Conservation (phyloP, 495 filamentous ascomycete genomes). For the Collariella sp. region DNA sequence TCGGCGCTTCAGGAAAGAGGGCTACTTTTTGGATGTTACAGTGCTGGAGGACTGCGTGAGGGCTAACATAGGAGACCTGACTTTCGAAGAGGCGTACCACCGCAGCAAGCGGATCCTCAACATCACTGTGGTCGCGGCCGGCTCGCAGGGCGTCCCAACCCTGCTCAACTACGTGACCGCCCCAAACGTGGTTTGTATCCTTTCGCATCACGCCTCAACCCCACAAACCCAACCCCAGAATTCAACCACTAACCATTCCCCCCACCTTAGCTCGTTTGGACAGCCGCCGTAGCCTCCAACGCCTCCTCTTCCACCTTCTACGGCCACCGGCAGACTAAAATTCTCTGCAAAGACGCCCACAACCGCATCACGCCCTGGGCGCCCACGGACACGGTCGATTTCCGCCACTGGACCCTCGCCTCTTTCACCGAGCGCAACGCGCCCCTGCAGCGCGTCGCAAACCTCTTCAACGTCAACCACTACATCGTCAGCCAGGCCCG, state of each 20-base stretch:
- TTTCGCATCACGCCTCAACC: background rate
- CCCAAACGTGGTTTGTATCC: conserved; percentile 72
- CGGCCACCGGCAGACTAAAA: conserved; percentile 48
- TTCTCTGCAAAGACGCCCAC: conserved; percentile 74
- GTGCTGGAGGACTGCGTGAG: conserved; percentile 80
- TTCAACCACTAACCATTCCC: background rate
- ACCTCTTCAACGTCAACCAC: conserved; percentile 91
- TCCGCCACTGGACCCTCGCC: conserved; percentile 59
- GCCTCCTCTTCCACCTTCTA: conserved; percentile 61
- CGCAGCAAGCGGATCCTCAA: conserved; percentile 82
- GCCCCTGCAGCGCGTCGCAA: conserved; percentile 72
- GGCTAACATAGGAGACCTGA: conserved; percentile 79
- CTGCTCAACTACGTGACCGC: conserved; percentile 90
- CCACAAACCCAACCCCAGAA: background rate
- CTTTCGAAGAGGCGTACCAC: conserved; percentile 88
- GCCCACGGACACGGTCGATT: conserved; percentile 54
- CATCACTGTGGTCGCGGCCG: conserved; percentile 75
- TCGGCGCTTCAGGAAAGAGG: conserved; percentile 57
- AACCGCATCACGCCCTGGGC: conserved; percentile 77
- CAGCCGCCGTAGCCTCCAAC: conserved; percentile 87
- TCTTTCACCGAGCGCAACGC: conserved; percentile 68
- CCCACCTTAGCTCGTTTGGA: conserved; percentile 67
- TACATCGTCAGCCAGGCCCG: conserved; percentile 74
- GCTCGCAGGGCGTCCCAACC: conserved; percentile 68
- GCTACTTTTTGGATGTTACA: conserved; percentile 74